Evolutionary conservation across 495 filamentous ascomycete species (phyloP), one percentile per base, ranked within the genome.

Genomic region (Penicilliopsis zonata): DNA sequence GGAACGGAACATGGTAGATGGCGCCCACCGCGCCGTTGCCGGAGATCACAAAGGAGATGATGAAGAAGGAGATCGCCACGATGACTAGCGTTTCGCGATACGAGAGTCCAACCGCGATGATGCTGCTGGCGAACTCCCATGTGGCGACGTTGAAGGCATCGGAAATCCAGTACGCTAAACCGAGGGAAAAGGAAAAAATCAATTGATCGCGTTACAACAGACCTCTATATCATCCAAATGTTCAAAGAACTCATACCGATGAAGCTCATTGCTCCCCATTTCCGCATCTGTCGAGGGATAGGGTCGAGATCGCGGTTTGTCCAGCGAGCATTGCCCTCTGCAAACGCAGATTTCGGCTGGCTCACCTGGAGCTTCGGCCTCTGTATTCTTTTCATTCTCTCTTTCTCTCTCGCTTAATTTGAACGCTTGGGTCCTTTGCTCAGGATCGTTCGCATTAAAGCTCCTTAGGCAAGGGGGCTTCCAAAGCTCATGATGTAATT

Each of bases 1-100:
- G 74, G 52, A 82, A 84, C 3, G 75, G 74, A 5, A 74, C 61
- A 42, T 80, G 76, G 38, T 78, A 70, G 32, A 68, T 66, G 17
- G 69, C 66, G 7, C 74, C 71, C 17, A 74, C 72, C 5, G 71
- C 69, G 24, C 77, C 76, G 39, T 79, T 82, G 12, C 70, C 59
- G 10, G 73, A 58, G 40, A 80, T 77, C 9, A 75, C 67, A 31
- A 77, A 64, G 5, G 72, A 70, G 22, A 80, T 65, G 41, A 71
- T 70, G 39, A 76, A 65, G 53, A 73, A 77, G 4, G 62, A 71
- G 19, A 77, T 49, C 7, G 74, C 70, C 40, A 79, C 70, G 44
- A 74, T 70, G 13, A 59, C 65, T 18, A 80, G 53, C 0, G 72
- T 67, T 40, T 80, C 76, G 19, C 68, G 61, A 53, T 72, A 80